phyloP scores from a whole-genome alignment of 2,329 filamentous ascomycete genomes.

The Sporothrix mexicana region DNA sequence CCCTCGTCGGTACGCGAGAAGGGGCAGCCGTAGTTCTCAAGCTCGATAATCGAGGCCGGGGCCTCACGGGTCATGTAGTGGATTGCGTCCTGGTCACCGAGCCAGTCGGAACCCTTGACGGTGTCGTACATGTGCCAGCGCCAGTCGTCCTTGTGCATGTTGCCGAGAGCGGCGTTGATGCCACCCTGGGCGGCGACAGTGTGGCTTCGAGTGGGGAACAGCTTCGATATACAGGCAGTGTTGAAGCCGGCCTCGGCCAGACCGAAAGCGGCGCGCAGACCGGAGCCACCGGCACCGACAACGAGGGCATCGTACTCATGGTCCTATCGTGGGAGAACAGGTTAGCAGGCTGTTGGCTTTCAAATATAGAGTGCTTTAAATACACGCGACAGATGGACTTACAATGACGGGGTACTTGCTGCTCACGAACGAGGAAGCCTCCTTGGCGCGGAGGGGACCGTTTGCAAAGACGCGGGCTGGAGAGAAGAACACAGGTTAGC shows the following conservation, averaged over 20 bases:
- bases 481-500: background rate
- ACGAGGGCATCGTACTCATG: constrained; percentile 99
- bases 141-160: constrained; percentile 99
- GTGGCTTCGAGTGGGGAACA: constrained; percentile 84
- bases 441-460: constrained; percentile 86
- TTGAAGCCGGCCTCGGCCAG: constrained; percentile 89
- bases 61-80: constrained; percentile 99
- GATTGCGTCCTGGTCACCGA: constrained; percentile 96
- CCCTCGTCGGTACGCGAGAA: constrained; percentile 97
- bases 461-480: constrained; percentile 84
- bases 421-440: constrained; percentile 84
- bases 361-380: background rate
- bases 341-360: background rate
- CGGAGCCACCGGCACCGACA: constrained; percentile 81
- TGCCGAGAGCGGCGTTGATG: constrained; percentile 87
- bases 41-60: constrained; percentile 86
- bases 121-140: constrained; percentile 99
- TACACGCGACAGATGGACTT: constrained; percentile 47
- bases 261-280: constrained; percentile 82
- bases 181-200: constrained; percentile 83
- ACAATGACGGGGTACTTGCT: constrained; percentile 94
- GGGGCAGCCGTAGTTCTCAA: constrained; percentile 96
- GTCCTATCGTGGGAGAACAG: constrained; percentile 62
- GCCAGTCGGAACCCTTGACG: constrained; percentile 96
- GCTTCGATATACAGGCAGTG: constrained; percentile 85